Evolutionary conservation across 2,329 filamentous ascomycete species (phyloP).

Genomic region (Colletotrichum cordylinicola): DNA sequence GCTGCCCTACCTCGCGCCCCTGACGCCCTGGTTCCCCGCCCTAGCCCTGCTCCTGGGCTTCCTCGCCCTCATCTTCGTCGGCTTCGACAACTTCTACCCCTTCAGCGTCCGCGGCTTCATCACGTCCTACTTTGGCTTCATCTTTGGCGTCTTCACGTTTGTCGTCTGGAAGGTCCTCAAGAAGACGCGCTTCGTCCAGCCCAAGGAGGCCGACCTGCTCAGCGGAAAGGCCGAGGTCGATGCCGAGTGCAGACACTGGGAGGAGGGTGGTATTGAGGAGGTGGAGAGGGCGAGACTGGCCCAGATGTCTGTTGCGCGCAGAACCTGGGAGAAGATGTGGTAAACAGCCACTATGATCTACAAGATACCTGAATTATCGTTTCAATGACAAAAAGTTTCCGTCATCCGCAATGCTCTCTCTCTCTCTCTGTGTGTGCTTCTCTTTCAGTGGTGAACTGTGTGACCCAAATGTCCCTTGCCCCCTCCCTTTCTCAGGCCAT

Average conservation of each 20-base stretch:
- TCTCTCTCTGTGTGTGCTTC: not conserved
- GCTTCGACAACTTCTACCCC: conserved; percentile 60
- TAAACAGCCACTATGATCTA: conserved; percentile 21
- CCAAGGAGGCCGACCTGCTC: conserved; percentile 65
- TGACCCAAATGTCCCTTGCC: not conserved
- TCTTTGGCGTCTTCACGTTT: conserved; percentile 62
- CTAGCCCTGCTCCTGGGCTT: conserved; percentile 51
- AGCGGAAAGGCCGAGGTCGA: conserved; percentile 71
- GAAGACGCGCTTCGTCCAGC: conserved; percentile 60
- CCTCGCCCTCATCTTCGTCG: conserved; percentile 59
- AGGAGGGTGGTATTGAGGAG: conserved; percentile 51
- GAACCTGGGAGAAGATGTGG: conserved; percentile 46
- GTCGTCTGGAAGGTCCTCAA: conserved; percentile 71
- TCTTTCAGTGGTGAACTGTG: not conserved
- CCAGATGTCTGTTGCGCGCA: conserved; percentile 38
- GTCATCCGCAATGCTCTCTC: not conserved
- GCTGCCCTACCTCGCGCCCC: conserved; percentile 55
- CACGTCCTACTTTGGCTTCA: conserved; percentile 59
- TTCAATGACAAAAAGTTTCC: not conserved
- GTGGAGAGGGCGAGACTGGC: conserved; percentile 43
- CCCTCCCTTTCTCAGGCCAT: not conserved
- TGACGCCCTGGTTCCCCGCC: conserved; percentile 59
- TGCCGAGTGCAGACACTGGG: conserved; percentile 52
- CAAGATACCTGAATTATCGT: not conserved
- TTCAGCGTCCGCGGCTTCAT: conserved; percentile 55